These are phyloP conservation scores for Bipolaris sorokiniana DNA, from an alignment of 2,329 filamentous ascomycete genomes.

Conservation along the genomic window DNA sequence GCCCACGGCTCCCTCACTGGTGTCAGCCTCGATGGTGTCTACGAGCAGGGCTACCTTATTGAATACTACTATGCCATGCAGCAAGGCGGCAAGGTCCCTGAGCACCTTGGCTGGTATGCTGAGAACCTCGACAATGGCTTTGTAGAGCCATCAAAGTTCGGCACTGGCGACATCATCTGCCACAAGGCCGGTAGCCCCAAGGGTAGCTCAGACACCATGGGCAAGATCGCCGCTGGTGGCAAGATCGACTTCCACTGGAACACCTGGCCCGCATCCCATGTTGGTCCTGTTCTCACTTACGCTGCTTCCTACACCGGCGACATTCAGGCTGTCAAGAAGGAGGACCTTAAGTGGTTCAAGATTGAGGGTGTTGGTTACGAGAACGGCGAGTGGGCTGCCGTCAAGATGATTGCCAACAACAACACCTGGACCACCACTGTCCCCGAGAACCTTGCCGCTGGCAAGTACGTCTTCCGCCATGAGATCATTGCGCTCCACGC, in stretches of 20 bases:
- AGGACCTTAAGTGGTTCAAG: constrained; percentile 48
- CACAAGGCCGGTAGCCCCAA: constrained; percentile 62
- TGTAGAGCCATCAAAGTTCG: constrained; percentile 38
- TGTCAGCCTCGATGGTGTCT: constrained; percentile 56
- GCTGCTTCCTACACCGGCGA: constrained; percentile 44
- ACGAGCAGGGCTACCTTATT: constrained; percentile 54
- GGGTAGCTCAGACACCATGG: constrained; percentile 49
- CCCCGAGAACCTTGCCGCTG: constrained; percentile 53
- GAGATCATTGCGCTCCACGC: constrained; percentile 61
- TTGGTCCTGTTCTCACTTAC: constrained; percentile 51
- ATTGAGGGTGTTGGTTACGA: constrained; percentile 44
- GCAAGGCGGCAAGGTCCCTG: constrained; percentile 34
- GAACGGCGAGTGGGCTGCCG: constrained; percentile 45
- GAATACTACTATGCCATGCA: constrained; percentile 49
- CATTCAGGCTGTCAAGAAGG: constrained; percentile 44
- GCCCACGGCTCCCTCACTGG: constrained; percentile 56
- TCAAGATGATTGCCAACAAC: constrained; percentile 54
- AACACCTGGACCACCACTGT: constrained; percentile 57
- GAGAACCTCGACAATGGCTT: constrained; percentile 49
- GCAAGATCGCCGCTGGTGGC: constrained; percentile 66
- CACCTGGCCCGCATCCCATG: constrained; percentile 45
- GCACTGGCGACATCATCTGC: constrained; percentile 61
- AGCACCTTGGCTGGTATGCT: constrained; percentile 54
- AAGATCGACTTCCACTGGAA: constrained; percentile 62
- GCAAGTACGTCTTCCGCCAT: constrained; percentile 63